Percentiles rank a stretch among this genome's conserved stretches.
Conservation (phyloP, 805 yeast species). For the Saturnispora galanensis region DNA sequence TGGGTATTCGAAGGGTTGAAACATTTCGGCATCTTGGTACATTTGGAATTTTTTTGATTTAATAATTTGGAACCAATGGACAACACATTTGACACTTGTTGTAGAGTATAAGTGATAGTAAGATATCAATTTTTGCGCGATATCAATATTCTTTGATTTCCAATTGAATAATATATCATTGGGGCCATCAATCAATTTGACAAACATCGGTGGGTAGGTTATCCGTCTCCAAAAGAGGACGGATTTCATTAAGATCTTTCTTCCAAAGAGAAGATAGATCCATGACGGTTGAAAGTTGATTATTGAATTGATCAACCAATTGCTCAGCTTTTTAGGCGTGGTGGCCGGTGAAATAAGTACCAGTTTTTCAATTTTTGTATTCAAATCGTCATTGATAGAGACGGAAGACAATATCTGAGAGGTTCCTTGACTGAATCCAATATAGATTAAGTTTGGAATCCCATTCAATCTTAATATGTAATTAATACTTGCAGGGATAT, state of each 20-base stretch:
- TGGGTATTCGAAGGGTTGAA: conserved; percentile 39
- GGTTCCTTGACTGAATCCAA: conserved; percentile 93
- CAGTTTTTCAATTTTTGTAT: conserved; percentile 39
- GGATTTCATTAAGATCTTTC: conserved; percentile 56
- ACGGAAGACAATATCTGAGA: conserved; percentile 89
- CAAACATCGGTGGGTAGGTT: conserved; percentile 68
- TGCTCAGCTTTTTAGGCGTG: conserved; percentile 79
- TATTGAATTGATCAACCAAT: conserved; percentile 66
- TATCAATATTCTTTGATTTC: conserved; percentile 62
- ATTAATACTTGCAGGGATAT: conserved; percentile 77
- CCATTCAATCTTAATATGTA: conserved; percentile 53
- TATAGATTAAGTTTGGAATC: conserved; percentile 43
- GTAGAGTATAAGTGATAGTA: conserved; percentile 86
- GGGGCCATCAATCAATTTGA: conserved; percentile 60
- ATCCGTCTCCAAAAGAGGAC: conserved; percentile 62
- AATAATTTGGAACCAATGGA: conserved; percentile 94
- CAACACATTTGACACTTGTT: conserved; percentile 84
- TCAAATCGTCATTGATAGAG: conserved; percentile 59
- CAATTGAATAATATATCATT: conserved; percentile 68
- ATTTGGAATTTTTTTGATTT: conserved; percentile 70
- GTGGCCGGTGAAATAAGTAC: conserved; percentile 79
- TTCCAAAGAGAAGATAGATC: conserved; percentile 66
- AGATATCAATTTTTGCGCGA: conserved; percentile 65
- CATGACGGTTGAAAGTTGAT: conserved; percentile 70
- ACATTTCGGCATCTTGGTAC: conserved; percentile 64